Evolutionary conservation across 352 stramenopile genomes (phyloP).

Genomic region (Globisporangium barbulae): DNA sequence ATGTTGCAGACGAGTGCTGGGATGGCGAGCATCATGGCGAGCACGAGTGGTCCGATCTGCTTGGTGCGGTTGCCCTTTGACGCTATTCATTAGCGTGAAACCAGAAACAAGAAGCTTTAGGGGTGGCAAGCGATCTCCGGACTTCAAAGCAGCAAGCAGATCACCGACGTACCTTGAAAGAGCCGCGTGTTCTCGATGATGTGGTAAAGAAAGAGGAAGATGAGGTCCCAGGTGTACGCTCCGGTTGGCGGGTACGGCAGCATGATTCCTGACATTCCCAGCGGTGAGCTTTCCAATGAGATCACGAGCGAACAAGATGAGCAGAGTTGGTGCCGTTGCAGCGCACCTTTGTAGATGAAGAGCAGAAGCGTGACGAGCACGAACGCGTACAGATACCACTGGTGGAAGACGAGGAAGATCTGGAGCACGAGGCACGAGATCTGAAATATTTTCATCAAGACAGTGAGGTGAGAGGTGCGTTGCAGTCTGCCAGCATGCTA

Average conservation of each 20-base stretch:
- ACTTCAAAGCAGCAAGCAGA: neutral
- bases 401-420: slow-evolving; percentile 65
- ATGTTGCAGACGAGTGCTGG: slow-evolving; percentile 63
- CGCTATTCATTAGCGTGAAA: slow-evolving; percentile 17
- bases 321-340: neutral
- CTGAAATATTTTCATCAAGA: slow-evolving; percentile 16
- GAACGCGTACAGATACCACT: slow-evolving; percentile 67
- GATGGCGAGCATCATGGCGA: slow-evolving; percentile 49
- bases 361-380: slow-evolving; percentile 38
- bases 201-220: slow-evolving; percentile 61
- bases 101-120: neutral
- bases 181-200: slow-evolving; percentile 55
- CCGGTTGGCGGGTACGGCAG: slow-evolving; percentile 46
- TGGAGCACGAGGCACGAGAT: slow-evolving; percentile 57
- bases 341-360: slow-evolving; percentile 73
- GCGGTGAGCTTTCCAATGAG: slow-evolving; percentile 7
- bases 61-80: slow-evolving; percentile 85
- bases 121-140: neutral
- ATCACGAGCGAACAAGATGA: neutral
- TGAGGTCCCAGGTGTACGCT: slow-evolving; percentile 53
- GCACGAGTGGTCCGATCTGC: slow-evolving; percentile 50
- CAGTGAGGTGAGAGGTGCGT: neutral
- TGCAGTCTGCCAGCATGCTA: neutral
- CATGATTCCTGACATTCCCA: slow-evolving; percentile 33
- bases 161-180: slow-evolving; percentile 47